phyloP scores from a whole-genome alignment of 495 filamentous ascomycete species.

The Penicillium ochrochloron region DNA sequence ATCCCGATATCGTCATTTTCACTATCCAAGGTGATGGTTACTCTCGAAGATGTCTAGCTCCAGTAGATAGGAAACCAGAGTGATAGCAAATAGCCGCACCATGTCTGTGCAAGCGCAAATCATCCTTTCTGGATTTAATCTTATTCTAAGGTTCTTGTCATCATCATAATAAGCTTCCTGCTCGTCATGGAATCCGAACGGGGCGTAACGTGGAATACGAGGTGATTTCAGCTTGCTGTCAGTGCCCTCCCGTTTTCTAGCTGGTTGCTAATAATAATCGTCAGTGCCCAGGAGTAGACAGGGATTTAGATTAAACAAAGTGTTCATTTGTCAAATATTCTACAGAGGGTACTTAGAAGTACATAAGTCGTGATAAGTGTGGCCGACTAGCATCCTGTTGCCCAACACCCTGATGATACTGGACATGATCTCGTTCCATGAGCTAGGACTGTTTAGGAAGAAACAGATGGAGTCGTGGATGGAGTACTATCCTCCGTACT shows the following conservation, averaged over 20 bases:
- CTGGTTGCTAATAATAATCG: slow-evolving; percentile 5
- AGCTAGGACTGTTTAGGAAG: neutral
- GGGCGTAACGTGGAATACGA: slow-evolving; percentile 3
- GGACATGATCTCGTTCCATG: neutral
- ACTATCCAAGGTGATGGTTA: neutral
- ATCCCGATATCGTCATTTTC: neutral
- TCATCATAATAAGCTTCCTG: slow-evolving; percentile 4
- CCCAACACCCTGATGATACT: neutral
- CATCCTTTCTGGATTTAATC: neutral
- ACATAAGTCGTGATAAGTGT: neutral
- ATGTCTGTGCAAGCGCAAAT: neutral
- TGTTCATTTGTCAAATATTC: too few species aligned
- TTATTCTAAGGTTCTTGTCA: neutral
- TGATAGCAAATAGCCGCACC: neutral
- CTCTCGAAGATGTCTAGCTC: neutral
- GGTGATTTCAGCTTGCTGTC: slow-evolving; percentile 1
- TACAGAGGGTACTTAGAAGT: too few species aligned
- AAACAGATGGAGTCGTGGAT: neutral
- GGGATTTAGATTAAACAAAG: neutral
- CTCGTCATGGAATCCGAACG: neutral
- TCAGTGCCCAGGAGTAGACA: neutral
- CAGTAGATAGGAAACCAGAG: neutral
- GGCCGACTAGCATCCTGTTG: neutral
- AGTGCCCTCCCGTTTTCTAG: neutral
- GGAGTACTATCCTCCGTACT: neutral